phyloP scores from a whole-genome alignment of 495 filamentous ascomycete genomes.

The Penicillium egyptiacum region DNA sequence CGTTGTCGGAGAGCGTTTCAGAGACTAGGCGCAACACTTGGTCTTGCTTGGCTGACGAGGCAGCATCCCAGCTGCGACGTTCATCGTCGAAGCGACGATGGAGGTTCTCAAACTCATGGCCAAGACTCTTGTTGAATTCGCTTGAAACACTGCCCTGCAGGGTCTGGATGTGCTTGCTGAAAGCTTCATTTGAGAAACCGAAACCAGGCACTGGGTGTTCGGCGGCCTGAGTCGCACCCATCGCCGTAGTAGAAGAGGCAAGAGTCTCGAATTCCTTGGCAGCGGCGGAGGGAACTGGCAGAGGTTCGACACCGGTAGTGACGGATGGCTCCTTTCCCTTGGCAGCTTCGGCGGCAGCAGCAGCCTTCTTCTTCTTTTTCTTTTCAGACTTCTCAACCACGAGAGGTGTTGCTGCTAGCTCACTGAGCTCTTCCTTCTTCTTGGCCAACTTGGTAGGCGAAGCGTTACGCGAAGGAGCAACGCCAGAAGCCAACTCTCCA shows the following conservation, averaged over 20 bases:
- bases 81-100: constrained; percentile 65
- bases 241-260: constrained; percentile 16
- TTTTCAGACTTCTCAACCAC: constrained; percentile 53
- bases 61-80: constrained; percentile 61
- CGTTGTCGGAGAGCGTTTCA: constrained; percentile 82
- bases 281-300: constrained; percentile 11
- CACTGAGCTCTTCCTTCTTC: constrained; percentile 48
- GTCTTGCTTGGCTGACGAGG: constrained; percentile 68
- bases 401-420: constrained; percentile 28
- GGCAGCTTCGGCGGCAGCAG: constrained; percentile 38
- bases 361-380: constrained; percentile 60
- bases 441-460: constrained; percentile 46
- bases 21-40: constrained; percentile 84
- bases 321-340: constrained; percentile 34
- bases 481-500: constrained; percentile 30
- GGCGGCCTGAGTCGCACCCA: constrained; percentile 11
- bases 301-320: constrained; percentile 21
- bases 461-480: constrained; percentile 37
- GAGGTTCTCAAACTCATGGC: constrained; percentile 56
- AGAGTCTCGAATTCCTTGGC: constrained; percentile 23
- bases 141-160: constrained; percentile 55
- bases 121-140: constrained; percentile 57
- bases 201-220: constrained; percentile 9
- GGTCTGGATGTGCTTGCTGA: constrained; percentile 54
- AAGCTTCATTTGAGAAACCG: constrained; percentile 38